These are phyloP conservation scores for Solanum pinnatisectum DNA, from an alignment of 257 asterid genomes.

Conservation along the genomic window DNA sequence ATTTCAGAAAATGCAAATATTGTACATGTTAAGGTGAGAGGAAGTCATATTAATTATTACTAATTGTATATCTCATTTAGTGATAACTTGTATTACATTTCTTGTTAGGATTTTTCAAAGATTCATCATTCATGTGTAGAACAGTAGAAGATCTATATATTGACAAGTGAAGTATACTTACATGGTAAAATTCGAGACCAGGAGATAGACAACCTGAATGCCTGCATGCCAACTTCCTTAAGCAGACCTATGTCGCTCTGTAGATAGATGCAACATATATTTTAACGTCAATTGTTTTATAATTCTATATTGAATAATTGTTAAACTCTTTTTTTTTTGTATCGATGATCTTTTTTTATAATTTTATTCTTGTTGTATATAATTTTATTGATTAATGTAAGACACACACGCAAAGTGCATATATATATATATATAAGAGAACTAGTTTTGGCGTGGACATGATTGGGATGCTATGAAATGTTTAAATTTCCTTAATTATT, in stretches of 20 bases:
- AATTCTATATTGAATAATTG: too few species aligned
- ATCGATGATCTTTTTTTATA: background rate
- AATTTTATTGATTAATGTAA: background rate
- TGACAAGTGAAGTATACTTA: background rate
- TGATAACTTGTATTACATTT: background rate
- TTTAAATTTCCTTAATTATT: background rate
- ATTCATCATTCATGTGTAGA: background rate
- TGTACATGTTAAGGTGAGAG: background rate
- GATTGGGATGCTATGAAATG: background rate
- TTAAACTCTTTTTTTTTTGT: background rate
- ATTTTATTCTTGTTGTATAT: background rate
- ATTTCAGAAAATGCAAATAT: background rate
- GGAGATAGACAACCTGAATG: conserved; percentile 22
- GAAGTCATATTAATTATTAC: background rate
- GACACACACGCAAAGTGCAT: background rate
- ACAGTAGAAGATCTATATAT: too few species aligned
- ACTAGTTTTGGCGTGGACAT: background rate
- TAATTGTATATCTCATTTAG: background rate
- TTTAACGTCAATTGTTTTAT: background rate
- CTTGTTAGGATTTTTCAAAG: background rate
- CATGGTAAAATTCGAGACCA: conserved; percentile 28
- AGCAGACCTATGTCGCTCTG: conserved; percentile 9
- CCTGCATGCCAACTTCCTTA: conserved; percentile 2
- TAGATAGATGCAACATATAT: too few species aligned
- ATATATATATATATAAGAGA: too few species aligned